These are phyloP conservation scores for Sphagnum magellanicum DNA, from an alignment of 228 moss, liverwort and hornwort species.

Conservation along the genomic window DNA sequence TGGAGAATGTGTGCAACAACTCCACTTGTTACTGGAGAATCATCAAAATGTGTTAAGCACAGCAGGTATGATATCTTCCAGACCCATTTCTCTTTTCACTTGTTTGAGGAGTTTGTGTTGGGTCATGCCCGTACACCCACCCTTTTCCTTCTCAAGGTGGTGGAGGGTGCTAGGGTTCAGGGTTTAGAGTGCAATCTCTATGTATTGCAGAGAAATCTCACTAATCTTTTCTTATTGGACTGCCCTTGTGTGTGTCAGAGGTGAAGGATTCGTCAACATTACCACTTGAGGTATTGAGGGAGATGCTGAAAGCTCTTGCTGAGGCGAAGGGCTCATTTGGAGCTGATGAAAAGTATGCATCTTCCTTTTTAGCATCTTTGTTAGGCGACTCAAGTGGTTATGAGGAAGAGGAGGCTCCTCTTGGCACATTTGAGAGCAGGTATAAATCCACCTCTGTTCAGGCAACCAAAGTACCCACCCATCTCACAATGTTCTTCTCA, in stretches of 20 bases:
- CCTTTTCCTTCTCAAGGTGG: too few species aligned
- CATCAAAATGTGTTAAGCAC: not conserved
- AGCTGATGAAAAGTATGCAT: slow-evolving; percentile 36
- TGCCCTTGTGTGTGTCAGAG: slow-evolving; percentile 10
- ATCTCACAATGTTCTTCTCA: too few species aligned
- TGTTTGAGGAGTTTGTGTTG: too few species aligned
- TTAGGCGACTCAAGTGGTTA: slow-evolving; percentile 8
- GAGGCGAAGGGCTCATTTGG: slow-evolving; percentile 40
- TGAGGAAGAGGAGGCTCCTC: not conserved
- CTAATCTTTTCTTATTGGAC: too few species aligned
- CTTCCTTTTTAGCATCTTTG: slow-evolving; percentile 22
- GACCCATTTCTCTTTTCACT: too few species aligned
- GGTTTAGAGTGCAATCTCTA: not conserved
- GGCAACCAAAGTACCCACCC: too few species aligned
- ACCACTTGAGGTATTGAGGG: slow-evolving; percentile 23
- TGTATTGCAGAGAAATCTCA: not conserved
- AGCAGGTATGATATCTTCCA: not conserved
- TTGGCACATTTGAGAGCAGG: not conserved
- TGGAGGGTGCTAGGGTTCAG: too few species aligned
- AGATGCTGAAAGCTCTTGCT: slow-evolving; percentile 34
- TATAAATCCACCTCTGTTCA: too few species aligned
- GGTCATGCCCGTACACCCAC: too few species aligned
- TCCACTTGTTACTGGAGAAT: slow-evolving; percentile 29
- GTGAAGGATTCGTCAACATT: slow-evolving; percentile 25
- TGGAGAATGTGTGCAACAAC: slow-evolving; percentile 38